Conservation (phyloP, 2,329 filamentous ascomycete genomes). For the Ilyonectria robusta region DNA sequence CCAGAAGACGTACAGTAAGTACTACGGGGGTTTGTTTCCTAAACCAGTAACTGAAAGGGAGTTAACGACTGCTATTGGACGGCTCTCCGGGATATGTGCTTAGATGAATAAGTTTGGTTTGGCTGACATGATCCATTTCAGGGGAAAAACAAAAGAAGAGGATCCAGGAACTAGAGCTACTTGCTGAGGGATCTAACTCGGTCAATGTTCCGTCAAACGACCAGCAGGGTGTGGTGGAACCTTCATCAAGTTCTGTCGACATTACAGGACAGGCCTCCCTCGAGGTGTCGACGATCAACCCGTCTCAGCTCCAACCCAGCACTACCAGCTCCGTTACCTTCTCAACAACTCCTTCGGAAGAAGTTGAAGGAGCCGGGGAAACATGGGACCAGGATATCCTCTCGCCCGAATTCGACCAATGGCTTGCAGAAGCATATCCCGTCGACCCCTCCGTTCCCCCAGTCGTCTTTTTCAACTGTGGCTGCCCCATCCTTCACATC, state of each 20-base stretch:
- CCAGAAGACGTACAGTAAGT: slow-evolving; percentile 69
- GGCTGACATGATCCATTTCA: slow-evolving; percentile 47
- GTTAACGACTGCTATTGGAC: neutral
- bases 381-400: slow-evolving; percentile 18
- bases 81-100: neutral
- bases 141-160: slow-evolving; percentile 49
- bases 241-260: neutral
- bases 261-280: neutral
- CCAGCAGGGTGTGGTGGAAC: neutral
- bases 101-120: neutral
- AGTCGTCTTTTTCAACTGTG: slow-evolving; percentile 44
- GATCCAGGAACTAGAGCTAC: slow-evolving; percentile 46
- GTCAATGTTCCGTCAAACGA: neutral
- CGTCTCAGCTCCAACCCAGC: slow-evolving; percentile 32
- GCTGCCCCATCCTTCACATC: slow-evolving; percentile 44
- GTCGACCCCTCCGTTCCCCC: slow-evolving; percentile 19
- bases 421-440: slow-evolving; percentile 27
- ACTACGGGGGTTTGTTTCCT: neutral
- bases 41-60: neutral
- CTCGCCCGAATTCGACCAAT: slow-evolving; percentile 34
- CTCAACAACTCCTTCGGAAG: neutral
- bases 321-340: slow-evolving; percentile 15
- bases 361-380: slow-evolving; percentile 12
- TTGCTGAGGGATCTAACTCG: slow-evolving; percentile 31
- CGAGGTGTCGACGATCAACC: slow-evolving; percentile 36